Base-by-base conservation (phyloP, 164 flowering plant genomes). In the Taxillus chinensis region DNA sequence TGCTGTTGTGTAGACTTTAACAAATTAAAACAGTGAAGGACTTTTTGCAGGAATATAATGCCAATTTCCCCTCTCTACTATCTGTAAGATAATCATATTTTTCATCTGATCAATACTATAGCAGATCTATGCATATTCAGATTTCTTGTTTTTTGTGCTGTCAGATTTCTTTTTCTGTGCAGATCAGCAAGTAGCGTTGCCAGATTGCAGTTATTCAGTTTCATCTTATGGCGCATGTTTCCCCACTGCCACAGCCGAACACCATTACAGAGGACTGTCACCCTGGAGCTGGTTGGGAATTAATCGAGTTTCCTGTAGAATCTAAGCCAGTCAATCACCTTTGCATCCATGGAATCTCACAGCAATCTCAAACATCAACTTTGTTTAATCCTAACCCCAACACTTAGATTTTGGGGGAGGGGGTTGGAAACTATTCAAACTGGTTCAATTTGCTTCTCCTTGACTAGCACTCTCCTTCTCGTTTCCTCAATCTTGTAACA, bases 1-100 rank as follows among this genome's bases (percentile, higher is more conserved):
- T 27, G 0, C 27, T 27, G 27, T 27, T 27, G 1, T 27, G 27
- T 27, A 27, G 1, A 27, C 27, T 27, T 27, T 27, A 41, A 1
- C 67, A 74, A 14, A 69, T 86, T 60, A 0, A 4, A 41, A 74
- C 73, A 3, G 82, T 86, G 14, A 59, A 62, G 46, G 89, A 82
- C 10, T 80, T 86, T 48, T 70, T 82, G 57, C 74, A 48, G 67
- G 27, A 54, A 59, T 64, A 62, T 39, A 40, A 39, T 15, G 69
- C 59, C 6, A 51, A 80, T 58, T 68, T 67, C 5, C 51, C 65
- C 38, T 9, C 8, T 1, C 70, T 86, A 8, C 78, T 80, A 15
- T 46, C 43, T 14, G 95, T 88, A 79, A 79, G 79, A 52, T n/a
- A 39, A 59, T 55, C 7, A 37, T 46, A 14, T 39, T 41, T 43